Evolutionary conservation across 495 filamentous ascomycete species (phyloP), one percentile per base, ranked within the genome.

Genomic region (Chaetomium fimeti): DNA sequence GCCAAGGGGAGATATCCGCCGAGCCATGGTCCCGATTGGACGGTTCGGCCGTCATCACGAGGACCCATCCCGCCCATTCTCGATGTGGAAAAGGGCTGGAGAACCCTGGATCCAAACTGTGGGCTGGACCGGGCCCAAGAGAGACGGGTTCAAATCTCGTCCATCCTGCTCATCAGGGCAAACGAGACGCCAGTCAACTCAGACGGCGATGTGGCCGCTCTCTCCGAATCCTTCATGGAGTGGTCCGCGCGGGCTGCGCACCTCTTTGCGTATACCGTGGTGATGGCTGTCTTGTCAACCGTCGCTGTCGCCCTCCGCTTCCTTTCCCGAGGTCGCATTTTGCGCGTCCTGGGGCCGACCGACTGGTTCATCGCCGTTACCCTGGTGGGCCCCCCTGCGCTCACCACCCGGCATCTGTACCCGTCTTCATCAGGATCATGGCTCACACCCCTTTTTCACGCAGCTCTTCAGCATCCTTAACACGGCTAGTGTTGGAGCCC

Each of bases 351-450:
- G 24, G 55, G 63, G 9, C 32, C 55, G 38, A 60, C 63, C n/a
- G 67, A 69, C 27, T 59, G 59, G 60, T 57, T 55, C 24, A 47
- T 68, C 20, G 48, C 40, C 28, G 20, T 62, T 15, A 57, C 66
- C 1, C 40, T 65, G 4, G 64, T 66, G 20, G 20, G 45, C 24
- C 22, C 45, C 15, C 45, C 18, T 2, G 45, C 16, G 2, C 45
- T 45, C 32, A 36, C 9, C 16, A 2, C 40, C 40, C 40, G 40
- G 40, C 13, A 43, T 43, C 40, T 43, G 40, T 43, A 36, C 32
- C 32, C 40, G 40, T 43, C 40, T 43, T 18, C 2, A 16, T 18
- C 40, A 18, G 16, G 2, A 16, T 11, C 40, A 43, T 16, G 13
- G n/a, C 43, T 47, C 7, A 22, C n/a, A 47, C n/a, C n/a, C n/a